phyloP scores from a whole-genome alignment of 768 basidiomycete genomes.

The Mycena galopus region DNA sequence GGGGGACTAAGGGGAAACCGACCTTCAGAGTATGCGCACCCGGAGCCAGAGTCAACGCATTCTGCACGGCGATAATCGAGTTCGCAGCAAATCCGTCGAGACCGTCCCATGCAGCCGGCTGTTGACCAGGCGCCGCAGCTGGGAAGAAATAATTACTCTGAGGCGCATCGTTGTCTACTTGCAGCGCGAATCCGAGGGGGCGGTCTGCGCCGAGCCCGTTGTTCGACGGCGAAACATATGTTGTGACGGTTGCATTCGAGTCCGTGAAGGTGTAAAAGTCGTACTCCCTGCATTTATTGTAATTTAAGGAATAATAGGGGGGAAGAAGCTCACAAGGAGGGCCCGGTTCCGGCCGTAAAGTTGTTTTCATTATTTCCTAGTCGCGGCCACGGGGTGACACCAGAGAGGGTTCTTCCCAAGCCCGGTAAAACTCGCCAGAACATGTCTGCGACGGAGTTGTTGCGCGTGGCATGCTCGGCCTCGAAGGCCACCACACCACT shows the following conservation, averaged over 20 bases:
- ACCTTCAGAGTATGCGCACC: constrained; percentile 75
- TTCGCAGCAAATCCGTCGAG: constrained; percentile 68
- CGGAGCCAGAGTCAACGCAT: constrained; percentile 55
- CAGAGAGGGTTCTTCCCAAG: constrained; percentile 71
- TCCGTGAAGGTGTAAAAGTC: constrained; percentile 73
- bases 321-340: constrained; percentile 60
- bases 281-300: constrained; percentile 63
- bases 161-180: constrained; percentile 59
- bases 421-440: constrained; percentile 72
- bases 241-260: constrained; percentile 60
- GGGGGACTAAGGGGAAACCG: constrained; percentile 14
- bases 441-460: constrained; percentile 61
- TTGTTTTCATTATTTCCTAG: constrained; percentile 61
- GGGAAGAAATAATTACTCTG: constrained; percentile 64
- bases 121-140: constrained; percentile 55
- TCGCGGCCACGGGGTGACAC: constrained; percentile 70
- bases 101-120: constrained; percentile 62
- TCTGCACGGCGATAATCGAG: constrained; percentile 57
- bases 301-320: neutral
- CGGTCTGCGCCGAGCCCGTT: constrained; percentile 64
- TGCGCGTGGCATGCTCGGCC: constrained; percentile 68
- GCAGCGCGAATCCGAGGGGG: constrained; percentile 65
- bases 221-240: constrained; percentile 64
- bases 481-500: constrained; percentile 76
- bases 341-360: constrained; percentile 74